Evolutionary conservation across 805 yeast genomes (phyloP).

Genomic region (Starmerella bombicola): DNA sequence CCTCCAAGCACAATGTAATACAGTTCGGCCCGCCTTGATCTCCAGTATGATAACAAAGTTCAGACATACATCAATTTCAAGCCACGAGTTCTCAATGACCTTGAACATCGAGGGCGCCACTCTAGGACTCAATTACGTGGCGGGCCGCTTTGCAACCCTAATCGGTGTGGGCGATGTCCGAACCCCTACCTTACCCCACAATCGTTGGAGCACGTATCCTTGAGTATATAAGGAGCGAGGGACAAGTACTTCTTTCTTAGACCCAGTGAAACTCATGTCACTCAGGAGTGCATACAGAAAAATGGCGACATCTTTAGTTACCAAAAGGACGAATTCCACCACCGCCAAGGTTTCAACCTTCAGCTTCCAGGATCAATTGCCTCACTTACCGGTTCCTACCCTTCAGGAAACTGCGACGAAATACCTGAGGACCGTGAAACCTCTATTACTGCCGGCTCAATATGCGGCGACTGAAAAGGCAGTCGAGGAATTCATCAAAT

Average conservation of each 20-base stretch:
- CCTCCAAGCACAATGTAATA: no score
- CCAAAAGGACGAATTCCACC: constrained; percentile 25
- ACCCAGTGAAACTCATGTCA: constrained; percentile 1
- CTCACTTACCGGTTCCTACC: constrained; percentile 78
- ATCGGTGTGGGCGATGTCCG: no score
- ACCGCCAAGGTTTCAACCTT: constrained; percentile 39
- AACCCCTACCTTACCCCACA: constrained; percentile 1
- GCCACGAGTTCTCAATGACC: no score
- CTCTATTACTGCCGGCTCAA: constrained; percentile 43
- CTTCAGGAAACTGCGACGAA: constrained; percentile 55
- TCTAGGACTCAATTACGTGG: no score
- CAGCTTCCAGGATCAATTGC: constrained; percentile 60
- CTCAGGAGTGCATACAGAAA: background rate
- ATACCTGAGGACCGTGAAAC: constrained; percentile 62
- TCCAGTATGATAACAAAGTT: no score
- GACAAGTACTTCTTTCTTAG: no score
- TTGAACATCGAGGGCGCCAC: no score
- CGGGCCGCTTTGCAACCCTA: no score
- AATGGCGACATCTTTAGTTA: constrained; percentile 4
- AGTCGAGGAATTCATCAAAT: constrained; percentile 51
- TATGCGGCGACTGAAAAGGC: constrained; percentile 41
- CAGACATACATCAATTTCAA: no score
- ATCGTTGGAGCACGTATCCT: no score
- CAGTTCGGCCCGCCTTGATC: no score
- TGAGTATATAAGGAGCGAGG: constrained; percentile 1